Conservation (phyloP, 257 asterid genomes). For the Phtheirospermum japonicum region DNA sequence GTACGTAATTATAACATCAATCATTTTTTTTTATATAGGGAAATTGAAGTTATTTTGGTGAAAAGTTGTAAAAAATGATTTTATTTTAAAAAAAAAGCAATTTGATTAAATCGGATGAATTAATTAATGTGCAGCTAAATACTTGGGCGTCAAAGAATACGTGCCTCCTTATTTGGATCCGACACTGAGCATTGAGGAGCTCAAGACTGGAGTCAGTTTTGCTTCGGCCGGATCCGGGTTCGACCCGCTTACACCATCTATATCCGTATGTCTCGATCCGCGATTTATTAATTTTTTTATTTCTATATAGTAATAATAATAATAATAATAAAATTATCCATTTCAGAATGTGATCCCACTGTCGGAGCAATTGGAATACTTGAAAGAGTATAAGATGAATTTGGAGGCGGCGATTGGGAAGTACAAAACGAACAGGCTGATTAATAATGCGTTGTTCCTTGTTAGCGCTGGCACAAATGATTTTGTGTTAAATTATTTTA, state of each 20-base stretch:
- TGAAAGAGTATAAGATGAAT: slow-evolving; percentile 47
- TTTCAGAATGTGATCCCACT: slow-evolving; percentile 65
- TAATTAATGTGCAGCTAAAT: slow-evolving; percentile 59
- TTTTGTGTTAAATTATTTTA: slow-evolving; percentile 57
- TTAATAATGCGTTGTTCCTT: slow-evolving; percentile 44
- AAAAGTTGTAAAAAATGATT: too few species aligned
- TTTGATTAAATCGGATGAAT: too few species aligned
- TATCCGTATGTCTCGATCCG: slow-evolving; percentile 49
- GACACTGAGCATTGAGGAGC: slow-evolving; percentile 46
- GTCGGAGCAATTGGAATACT: slow-evolving; percentile 46
- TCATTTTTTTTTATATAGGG: too few species aligned
- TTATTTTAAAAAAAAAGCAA: too few species aligned
- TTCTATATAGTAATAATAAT: too few species aligned
- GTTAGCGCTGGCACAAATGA: slow-evolving; percentile 87
- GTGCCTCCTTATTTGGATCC: slow-evolving; percentile 83
- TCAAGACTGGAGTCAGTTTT: slow-evolving; percentile 73
- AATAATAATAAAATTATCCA: too few species aligned
- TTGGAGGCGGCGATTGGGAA: slow-evolving; percentile 46
- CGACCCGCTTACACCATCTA: slow-evolving; percentile 69
- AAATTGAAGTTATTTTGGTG: too few species aligned
- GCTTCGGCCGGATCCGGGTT: slow-evolving; percentile 86
- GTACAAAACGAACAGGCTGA: slow-evolving; percentile 37
- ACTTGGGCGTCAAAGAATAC: slow-evolving; percentile 56
- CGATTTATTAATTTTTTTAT: too few species aligned
- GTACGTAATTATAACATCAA: too few species aligned